Evolutionary conservation across 2,329 filamentous ascomycete species (phyloP).

Genomic region (Diaporthe ampelina): DNA sequence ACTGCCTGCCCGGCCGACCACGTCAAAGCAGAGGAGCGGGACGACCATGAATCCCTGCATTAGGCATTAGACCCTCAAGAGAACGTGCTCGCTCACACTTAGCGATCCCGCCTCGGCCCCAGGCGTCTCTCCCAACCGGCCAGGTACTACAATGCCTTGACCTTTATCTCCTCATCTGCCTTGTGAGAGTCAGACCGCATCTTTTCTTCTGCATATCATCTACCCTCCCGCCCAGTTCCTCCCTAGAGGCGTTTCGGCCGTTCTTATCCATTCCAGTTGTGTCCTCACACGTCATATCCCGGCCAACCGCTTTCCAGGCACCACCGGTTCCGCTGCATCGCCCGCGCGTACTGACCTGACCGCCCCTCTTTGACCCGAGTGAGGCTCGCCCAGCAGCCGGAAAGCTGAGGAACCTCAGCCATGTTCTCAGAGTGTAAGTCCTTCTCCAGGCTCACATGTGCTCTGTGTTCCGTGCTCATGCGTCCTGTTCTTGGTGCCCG

Average conservation of each 20-base stretch:
- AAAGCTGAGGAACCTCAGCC: constrained; percentile 48
- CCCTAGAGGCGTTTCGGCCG: constrained; percentile 9
- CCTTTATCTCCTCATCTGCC: constrained; percentile 7
- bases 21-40: constrained; percentile 25
- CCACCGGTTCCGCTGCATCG: neutral
- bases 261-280: constrained; percentile 13
- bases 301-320: constrained; percentile 11
- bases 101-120: constrained; percentile 18
- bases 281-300: constrained; percentile 39
- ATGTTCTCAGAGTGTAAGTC: constrained; percentile 94
- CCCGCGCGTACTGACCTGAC: constrained; percentile 27
- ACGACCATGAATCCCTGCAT: constrained; percentile 23
- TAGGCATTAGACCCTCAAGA: constrained; percentile 32
- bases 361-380: constrained; percentile 10
- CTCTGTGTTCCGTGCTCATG: neutral
- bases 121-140: neutral
- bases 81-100: constrained; percentile 18
- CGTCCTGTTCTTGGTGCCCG: neutral
- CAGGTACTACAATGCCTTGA: constrained; percentile 26
- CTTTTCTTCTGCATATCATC: constrained; percentile 16
- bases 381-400: constrained; percentile 36
- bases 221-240: neutral
- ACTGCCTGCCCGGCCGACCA: constrained; percentile 27
- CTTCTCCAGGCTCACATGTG: neutral
- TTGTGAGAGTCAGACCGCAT: neutral